Conservation (phyloP, 345 rosid genomes). For the Erodium maritimum region DNA sequence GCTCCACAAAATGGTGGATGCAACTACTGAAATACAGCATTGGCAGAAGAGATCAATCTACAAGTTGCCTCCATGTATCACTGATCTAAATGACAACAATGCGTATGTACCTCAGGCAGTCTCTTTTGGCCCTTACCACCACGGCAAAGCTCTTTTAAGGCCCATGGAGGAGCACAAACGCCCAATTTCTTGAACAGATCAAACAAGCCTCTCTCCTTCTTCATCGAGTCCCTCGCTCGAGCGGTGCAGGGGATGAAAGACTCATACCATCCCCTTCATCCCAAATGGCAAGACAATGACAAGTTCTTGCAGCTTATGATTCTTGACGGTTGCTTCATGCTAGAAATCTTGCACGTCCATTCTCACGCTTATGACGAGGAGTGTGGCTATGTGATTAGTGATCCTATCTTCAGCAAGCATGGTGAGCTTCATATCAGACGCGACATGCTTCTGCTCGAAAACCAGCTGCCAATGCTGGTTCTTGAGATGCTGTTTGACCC, state of each 20-base stretch:
- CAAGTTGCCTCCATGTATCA: slow-evolving; percentile 5
- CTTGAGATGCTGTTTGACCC: slow-evolving; percentile 6
- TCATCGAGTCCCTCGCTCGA: not conserved
- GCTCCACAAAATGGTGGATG: not conserved
- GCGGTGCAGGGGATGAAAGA: slow-evolving; percentile 1
- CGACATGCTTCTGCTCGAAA: slow-evolving; percentile 10
- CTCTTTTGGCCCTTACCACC: slow-evolving; percentile 15
- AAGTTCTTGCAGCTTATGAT: slow-evolving; percentile 8
- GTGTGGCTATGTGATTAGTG: not conserved
- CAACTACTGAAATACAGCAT: not conserved
- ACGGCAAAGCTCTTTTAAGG: slow-evolving; percentile 5
- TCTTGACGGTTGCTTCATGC: slow-evolving; percentile 13
- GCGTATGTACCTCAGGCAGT: slow-evolving; percentile 10
- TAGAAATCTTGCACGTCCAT: not conserved
- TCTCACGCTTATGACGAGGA: not conserved
- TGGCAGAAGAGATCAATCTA: slow-evolving; percentile 9
- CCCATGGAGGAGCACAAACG: slow-evolving; percentile 3
- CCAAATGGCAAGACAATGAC: not conserved
- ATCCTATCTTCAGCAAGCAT: slow-evolving; percentile 6
- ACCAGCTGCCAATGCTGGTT: slow-evolving; percentile 7
- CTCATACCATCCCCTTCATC: not conserved
- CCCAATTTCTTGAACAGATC: not conserved
- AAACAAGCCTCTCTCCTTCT: not conserved
- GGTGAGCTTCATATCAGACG: slow-evolving; percentile 2
- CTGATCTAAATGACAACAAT: not conserved